A percentile compares a stretch with the other conserved stretches of the same genome.
Conservation (phyloP, 2,329 filamentous ascomycete species). For the Apiospora marii region DNA sequence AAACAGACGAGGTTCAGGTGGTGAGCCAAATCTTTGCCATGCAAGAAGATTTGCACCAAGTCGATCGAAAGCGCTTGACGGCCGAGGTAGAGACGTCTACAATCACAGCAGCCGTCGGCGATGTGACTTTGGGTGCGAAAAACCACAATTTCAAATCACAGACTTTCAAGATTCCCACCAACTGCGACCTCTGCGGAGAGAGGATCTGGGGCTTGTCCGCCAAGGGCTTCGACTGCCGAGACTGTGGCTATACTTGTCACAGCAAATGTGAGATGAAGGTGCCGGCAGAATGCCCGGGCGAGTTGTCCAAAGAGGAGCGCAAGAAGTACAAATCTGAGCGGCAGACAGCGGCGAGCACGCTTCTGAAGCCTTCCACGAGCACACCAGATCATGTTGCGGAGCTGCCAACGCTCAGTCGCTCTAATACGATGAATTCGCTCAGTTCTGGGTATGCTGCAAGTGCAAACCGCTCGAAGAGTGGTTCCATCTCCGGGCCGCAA, state of each 20-base stretch:
- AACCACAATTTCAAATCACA: constrained; percentile 99
- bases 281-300: constrained; percentile 92
- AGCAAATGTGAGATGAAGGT: constrained; percentile 99
- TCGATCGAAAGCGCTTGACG: constrained; percentile 83
- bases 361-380: constrained; percentile 58
- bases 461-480: constrained; percentile 78
- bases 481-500: constrained; percentile 50
- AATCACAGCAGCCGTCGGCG: constrained; percentile 89
- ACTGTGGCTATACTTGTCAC: constrained; percentile 98
- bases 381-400: constrained; percentile 63
- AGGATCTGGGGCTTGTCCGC: constrained; percentile 96
- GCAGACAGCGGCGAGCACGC: constrained; percentile 77
- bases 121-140: constrained; percentile 89
- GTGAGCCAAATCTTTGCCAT: constrained; percentile 83
- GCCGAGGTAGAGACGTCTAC: constrained; percentile 94
- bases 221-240: constrained; percentile 94
- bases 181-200: constrained; percentile 96
- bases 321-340: constrained; percentile 91
- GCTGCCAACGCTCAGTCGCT: constrained; percentile 73
- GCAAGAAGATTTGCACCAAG: constrained; percentile 84
- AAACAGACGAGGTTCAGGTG: constrained; percentile 86
- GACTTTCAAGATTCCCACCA: constrained; percentile 98
- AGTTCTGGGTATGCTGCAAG: constrained; percentile 88
- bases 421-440: constrained; percentile 89
- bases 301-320: constrained; percentile 91